Conservation (phyloP, 2,329 filamentous ascomycete genomes). For the Aspergillus vadensis region DNA sequence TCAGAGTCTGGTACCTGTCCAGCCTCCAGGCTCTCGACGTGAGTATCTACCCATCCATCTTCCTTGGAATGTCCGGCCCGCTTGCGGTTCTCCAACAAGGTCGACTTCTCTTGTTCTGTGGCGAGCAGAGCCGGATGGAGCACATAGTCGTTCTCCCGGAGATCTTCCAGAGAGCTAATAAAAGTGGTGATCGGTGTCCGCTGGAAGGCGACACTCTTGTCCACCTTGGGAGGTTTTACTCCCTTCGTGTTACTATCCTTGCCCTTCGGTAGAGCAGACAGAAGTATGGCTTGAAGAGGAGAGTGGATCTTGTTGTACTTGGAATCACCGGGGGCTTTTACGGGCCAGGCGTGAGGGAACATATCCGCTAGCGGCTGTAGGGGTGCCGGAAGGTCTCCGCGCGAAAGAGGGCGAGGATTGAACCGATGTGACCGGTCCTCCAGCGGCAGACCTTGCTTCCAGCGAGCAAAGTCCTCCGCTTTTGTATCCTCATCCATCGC, state of each 20-base stretch:
- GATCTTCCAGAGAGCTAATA: constrained; percentile 69
- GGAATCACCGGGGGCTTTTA: constrained; percentile 83
- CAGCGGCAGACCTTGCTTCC: constrained; percentile 43
- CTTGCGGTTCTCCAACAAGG: constrained; percentile 57
- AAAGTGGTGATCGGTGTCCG: constrained; percentile 82
- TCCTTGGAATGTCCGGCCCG: constrained; percentile 50
- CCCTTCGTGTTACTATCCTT: constrained; percentile 66
- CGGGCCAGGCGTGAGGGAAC: constrained; percentile 86
- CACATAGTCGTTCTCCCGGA: constrained; percentile 80
- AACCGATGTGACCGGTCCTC: constrained; percentile 36
- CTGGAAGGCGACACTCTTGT: constrained; percentile 69
- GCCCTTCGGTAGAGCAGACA: constrained; percentile 68
- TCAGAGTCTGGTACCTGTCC: constrained; percentile 68
- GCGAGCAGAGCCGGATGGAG: constrained; percentile 76
- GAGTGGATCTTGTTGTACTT: constrained; percentile 80
- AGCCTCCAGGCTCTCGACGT: constrained; percentile 66
- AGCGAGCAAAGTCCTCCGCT: constrained; percentile 38
- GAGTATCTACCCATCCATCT: constrained; percentile 81
- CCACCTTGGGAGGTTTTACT: constrained; percentile 63
- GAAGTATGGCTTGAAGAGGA: constrained; percentile 80
- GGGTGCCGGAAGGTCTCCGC: constrained; percentile 46
- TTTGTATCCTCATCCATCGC: constrained; percentile 26
- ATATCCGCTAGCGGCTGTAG: constrained; percentile 73
- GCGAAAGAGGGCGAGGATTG: constrained; percentile 36
- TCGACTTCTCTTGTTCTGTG: constrained; percentile 57